Base-by-base conservation (phyloP, 2,329 filamentous ascomycete species). In the Talaromyces funiculosus region DNA sequence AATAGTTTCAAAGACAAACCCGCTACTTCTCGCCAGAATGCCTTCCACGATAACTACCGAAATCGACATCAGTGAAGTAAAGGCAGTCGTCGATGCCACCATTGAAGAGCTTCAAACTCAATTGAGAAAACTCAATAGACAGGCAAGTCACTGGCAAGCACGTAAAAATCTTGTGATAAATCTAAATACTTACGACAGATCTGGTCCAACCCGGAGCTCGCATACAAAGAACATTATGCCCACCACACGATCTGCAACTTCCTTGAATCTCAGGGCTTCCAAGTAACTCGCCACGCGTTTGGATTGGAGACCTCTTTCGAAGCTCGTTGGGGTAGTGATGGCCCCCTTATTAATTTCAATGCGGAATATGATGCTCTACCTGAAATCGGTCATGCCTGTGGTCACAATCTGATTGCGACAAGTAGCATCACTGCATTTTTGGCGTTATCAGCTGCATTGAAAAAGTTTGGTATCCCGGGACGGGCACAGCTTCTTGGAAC, bases 401-500 rank as follows among this genome's bases (percentile, higher is more conserved):
- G 67, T 1, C 67, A 69, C 47, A 68, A 68, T 49, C 12, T 60
- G 29, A 60, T 60, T 49, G 58, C 58, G 7, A 60, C 49, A 3
- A 60, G 58, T 29, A 56, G 56, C 2, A 53, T 69, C 1, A 57
- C 64, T 3, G 63, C 57, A 1, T 66, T 66, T 22, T 16, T 66
- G 1, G 64, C 53, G 2, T 20, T 62, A 26, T 49, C 61, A 2
- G 31, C 57, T 18, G 40, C 57, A 1, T 22, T 68, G n/a, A 59
- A 62, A n/a, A n/a, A 56, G 12, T 49, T 55, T 16, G 40, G 31
- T 14, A 49, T 60, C 8, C 51, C 55, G 10, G 69, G 68, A 10
- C 60, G 67, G 35, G 64, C 66, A 3, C 66, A 65, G 9, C 47
- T 71, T 1, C 63, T 71, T 4, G 69, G 68, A 5, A 72, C 69